These are phyloP conservation scores for Tardiomyces depauwii DNA, from an alignment of 1,139 yeast species.

Conservation along the genomic window DNA sequence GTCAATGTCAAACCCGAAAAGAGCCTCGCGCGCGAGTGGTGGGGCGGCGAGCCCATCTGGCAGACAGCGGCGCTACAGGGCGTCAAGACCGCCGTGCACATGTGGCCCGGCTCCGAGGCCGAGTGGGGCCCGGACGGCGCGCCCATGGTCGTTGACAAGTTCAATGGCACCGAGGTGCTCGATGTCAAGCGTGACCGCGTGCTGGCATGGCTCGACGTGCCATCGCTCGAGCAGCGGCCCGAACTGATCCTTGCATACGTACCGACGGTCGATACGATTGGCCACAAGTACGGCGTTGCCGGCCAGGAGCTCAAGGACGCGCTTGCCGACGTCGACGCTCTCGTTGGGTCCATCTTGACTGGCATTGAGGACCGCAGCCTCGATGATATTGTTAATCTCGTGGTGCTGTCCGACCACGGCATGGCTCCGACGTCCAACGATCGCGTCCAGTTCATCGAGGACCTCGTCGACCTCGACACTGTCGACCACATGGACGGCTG, in stretches of 20 bases:
- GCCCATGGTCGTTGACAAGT: conserved; percentile 42
- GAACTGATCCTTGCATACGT: conserved; percentile 73
- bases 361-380: conserved; percentile 47
- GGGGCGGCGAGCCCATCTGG: conserved; percentile 95
- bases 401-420: conserved; percentile 84
- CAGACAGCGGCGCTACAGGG: conserved; percentile 58
- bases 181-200: conserved; percentile 46
- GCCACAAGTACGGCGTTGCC: conserved; percentile 59
- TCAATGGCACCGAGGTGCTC: conserved; percentile 52
- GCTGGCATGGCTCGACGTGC: conserved; percentile 45
- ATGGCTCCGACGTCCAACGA: conserved; percentile 76
- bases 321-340: conserved; percentile 51
- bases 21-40: conserved; percentile 52
- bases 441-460: conserved; percentile 58
- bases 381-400: conserved; percentile 53
- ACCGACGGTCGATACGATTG: conserved; percentile 67
- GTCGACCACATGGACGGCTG: conserved; percentile 71
- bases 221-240: conserved; percentile 39
- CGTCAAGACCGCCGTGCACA: conserved; percentile 67
- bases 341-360: conserved; percentile 38
- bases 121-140: conserved; percentile 27
- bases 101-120: conserved; percentile 95
- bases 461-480: conserved; percentile 39
- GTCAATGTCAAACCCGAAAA: conserved; percentile 47
- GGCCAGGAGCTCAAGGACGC: conserved; percentile 49